Evolutionary conservation across 371 early-diverging fungal genomes (phyloP).

Genomic region (Mortierella sp.): DNA sequence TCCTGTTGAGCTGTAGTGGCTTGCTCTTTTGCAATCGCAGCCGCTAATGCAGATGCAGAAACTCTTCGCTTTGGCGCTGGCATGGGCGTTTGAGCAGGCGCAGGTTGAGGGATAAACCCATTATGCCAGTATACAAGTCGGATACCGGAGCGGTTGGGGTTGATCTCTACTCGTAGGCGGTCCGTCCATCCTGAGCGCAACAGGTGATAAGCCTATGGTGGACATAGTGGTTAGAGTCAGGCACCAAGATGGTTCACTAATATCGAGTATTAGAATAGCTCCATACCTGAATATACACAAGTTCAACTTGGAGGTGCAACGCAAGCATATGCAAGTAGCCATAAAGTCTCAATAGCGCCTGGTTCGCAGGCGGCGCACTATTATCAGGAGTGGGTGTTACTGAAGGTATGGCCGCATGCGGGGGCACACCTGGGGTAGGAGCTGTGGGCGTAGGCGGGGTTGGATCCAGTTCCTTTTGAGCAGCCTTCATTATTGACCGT

Average conservation of each 20-base stretch:
- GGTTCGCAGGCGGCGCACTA: slow-evolving; percentile 25
- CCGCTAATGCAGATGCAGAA: slow-evolving; percentile 5
- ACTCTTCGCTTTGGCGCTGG: slow-evolving; percentile 34
- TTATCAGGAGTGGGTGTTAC: background rate
- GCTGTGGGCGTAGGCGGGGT: background rate
- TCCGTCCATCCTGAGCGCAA: slow-evolving; percentile 74
- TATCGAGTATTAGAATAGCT: background rate
- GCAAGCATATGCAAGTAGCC: slow-evolving; percentile 76
- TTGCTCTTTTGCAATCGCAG: slow-evolving; percentile 13
- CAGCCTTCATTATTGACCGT: slow-evolving; percentile 58
- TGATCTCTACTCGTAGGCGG: slow-evolving; percentile 72
- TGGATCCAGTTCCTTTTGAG: slow-evolving; percentile 64
- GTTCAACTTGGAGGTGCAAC: slow-evolving; percentile 72
- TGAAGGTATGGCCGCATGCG: slow-evolving; percentile 6
- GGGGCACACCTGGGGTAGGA: slow-evolving; percentile 1
- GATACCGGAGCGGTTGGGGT: slow-evolving; percentile 60
- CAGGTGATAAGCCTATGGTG: slow-evolving; percentile 56
- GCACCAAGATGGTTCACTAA: background rate
- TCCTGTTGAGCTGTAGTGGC: slow-evolving; percentile 14
- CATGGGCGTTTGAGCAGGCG: slow-evolving; percentile 14
- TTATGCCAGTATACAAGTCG: slow-evolving; percentile 72
- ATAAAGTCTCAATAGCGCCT: slow-evolving; percentile 68
- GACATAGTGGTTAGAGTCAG: background rate
- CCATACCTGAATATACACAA: slow-evolving; percentile 66
- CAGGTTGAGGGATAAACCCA: slow-evolving; percentile 53